These are phyloP conservation scores for Geosmithia putterillii DNA, from an alignment of 2,329 filamentous ascomycete species.

Conservation along the genomic window DNA sequence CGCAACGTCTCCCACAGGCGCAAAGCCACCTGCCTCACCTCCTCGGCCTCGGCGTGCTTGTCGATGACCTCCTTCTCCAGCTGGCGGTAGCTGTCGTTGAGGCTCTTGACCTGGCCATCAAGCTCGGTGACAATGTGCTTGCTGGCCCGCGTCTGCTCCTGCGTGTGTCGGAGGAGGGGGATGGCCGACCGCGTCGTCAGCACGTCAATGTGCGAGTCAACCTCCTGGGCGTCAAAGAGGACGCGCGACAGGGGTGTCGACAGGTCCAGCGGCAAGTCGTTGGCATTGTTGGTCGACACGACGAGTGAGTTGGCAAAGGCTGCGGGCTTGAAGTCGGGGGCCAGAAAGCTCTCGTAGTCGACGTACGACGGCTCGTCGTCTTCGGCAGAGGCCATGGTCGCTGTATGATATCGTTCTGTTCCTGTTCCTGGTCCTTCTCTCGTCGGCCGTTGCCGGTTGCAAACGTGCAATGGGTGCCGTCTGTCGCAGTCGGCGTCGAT, in stretches of 20 bases:
- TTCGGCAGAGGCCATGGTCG: too few species aligned
- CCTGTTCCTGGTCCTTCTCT: neutral
- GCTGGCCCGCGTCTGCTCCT: constrained; percentile 60
- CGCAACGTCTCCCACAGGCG: constrained; percentile 71
- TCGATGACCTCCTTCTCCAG: constrained; percentile 77
- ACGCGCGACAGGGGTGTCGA: constrained; percentile 88
- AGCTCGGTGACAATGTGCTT: constrained; percentile 62
- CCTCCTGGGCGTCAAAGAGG: constrained; percentile 91
- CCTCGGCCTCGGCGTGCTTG: constrained; percentile 75
- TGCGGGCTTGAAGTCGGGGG: constrained; percentile 67
- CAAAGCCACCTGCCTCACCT: constrained; percentile 65
- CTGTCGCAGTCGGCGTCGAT: neutral
- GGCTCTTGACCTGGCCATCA: constrained; percentile 63
- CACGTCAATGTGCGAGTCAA: constrained; percentile 88
- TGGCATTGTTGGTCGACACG: constrained; percentile 80
- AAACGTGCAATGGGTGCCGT: neutral
- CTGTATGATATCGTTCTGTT: neutral
- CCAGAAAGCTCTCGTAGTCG: constrained; percentile 86
- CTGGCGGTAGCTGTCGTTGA: constrained; percentile 77
- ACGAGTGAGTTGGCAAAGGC: constrained; percentile 83
- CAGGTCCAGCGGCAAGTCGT: constrained; percentile 81
- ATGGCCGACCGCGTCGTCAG: constrained; percentile 77
- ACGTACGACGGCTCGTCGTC: constrained; percentile 66
- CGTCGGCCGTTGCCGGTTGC: neutral
- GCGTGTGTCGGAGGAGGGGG: constrained; percentile 68